Evolutionary conservation across 495 filamentous ascomycete genomes (phyloP), one percentile per base, ranked within the genome.

Genomic region (Aspergillus ostianus): DNA sequence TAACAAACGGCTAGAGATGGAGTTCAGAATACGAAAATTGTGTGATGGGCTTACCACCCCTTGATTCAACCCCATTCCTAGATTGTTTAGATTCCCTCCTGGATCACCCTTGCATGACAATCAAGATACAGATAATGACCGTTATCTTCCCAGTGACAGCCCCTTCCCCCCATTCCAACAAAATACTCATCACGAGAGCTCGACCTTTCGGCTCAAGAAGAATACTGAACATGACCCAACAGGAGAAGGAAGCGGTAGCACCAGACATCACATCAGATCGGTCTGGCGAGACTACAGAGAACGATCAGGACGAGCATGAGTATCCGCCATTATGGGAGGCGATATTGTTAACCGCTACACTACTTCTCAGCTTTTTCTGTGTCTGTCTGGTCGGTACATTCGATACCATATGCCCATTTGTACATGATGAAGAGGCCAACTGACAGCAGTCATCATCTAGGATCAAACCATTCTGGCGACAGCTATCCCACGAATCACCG

Each of bases 401-500:
- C 2, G 2, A 2, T 10, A 6, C 2, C 15, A 6, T 2, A 41
- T 41, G 36, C 29, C 29, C 6, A 26, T 26, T 41, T 41, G 2
- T 41, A 13, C 12, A 13, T 41, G 1, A 41, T 41, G 10, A 41
- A 41, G 10, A 32, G 3, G 30, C 6, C 10, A 15, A 41, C 36
- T 41, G 12, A 41, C 13, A 1, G 3, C 1, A 15, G 3, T 49
- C 2, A 21, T 48, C 1, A 21, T 21, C 20, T 48, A 20, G 50
- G 50, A 52, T 45, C 45, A 47, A 21, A 58, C 56, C 17, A 58
- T 56, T 86, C 86, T 21, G 76, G 79, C 45, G 19, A 53, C 49
- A 6, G 56, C 56, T 1, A 27, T 58, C 48, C 56, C 56, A 3
- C 26, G 41, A 52, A 90, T 91, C 60, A 89, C 88, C 0, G 81